Percentiles rank a stretch among this genome's conserved stretches.
Conservation (phyloP, 257 asterid genomes). For the Scutellaria barbata region DNA sequence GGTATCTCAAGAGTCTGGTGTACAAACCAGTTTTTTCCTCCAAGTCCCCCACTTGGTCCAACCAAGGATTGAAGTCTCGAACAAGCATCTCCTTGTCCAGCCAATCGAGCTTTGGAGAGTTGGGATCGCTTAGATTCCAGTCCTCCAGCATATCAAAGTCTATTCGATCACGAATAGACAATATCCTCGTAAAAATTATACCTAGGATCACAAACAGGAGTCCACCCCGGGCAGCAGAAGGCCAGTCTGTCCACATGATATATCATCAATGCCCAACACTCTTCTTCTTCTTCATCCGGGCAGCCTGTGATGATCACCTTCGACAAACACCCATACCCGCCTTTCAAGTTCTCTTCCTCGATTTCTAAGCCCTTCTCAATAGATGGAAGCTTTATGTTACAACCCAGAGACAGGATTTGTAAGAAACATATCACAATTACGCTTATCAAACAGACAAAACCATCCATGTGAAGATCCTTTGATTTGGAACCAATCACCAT, state of each 20-base stretch:
- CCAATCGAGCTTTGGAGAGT: background rate
- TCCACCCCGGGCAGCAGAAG: constrained; percentile 23
- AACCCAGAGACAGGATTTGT: background rate
- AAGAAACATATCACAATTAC: background rate
- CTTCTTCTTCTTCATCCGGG: background rate
- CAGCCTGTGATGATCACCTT: background rate
- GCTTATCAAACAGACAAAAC: background rate
- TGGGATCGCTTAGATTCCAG: background rate
- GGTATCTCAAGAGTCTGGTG: too few relatives aligned
- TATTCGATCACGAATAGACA: too few relatives aligned
- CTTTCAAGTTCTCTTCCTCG: background rate
- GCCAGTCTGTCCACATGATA: background rate
- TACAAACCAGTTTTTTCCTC: too few relatives aligned
- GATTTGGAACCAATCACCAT: too few relatives aligned
- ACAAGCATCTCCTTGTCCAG: too few relatives aligned
- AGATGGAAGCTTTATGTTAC: background rate
- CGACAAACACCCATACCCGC: background rate
- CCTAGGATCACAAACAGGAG: too few relatives aligned
- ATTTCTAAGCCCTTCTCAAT: background rate
- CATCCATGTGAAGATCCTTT: background rate
- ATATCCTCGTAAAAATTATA: too few relatives aligned
- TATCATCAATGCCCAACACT: background rate
- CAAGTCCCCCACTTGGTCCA: too few relatives aligned
- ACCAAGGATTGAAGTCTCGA: too few relatives aligned
- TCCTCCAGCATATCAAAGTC: background rate